A percentile compares a stretch with the other conserved stretches of the same genome.
phyloP scores from a whole-genome alignment of 192 early-diverging fungal genomes.

The Gaertneriomyces sp. region DNA sequence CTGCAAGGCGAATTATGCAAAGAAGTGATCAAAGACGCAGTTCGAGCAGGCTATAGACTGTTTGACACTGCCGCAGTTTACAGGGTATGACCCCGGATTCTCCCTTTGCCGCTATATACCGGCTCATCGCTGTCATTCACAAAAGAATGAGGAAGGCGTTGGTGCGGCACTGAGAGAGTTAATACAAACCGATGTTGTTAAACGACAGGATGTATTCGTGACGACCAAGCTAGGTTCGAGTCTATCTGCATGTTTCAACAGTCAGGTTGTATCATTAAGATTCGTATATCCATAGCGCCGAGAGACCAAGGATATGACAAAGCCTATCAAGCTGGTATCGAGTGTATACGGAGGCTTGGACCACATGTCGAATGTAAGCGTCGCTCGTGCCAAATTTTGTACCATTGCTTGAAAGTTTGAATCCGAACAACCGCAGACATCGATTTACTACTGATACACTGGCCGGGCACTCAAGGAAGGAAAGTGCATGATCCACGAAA shows the following conservation, averaged over 20 bases:
- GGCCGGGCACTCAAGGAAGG: slow-evolving; percentile 28
- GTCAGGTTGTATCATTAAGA: not conserved
- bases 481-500: slow-evolving; percentile 24
- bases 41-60: slow-evolving; percentile 21
- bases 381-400: not conserved
- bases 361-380: slow-evolving; percentile 20
- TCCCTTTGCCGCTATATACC: not conserved
- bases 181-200: slow-evolving; percentile 7
- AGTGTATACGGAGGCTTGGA: slow-evolving; percentile 32
- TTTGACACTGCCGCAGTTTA: slow-evolving; percentile 35
- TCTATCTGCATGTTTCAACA: not conserved
- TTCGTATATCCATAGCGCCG: slow-evolving; percentile 19
- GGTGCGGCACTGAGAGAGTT: slow-evolving; percentile 23
- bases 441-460: slow-evolving; percentile 32
- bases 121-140: not conserved
- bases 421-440: slow-evolving; percentile 11
- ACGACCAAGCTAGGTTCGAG: slow-evolving; percentile 39
- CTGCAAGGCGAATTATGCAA: slow-evolving; percentile 13
- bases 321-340: slow-evolving; percentile 28
- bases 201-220: slow-evolving; percentile 37
- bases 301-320: slow-evolving; percentile 36
- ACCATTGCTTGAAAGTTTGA: not conserved
- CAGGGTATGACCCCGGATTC: slow-evolving; percentile 10
- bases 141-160: slow-evolving; percentile 36
- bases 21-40: slow-evolving; percentile 17